A percentile compares a stretch with the other conserved stretches of the same genome.
phyloP scores from a whole-genome alignment of 345 rosid genomes.

The Camelina laxa region DNA sequence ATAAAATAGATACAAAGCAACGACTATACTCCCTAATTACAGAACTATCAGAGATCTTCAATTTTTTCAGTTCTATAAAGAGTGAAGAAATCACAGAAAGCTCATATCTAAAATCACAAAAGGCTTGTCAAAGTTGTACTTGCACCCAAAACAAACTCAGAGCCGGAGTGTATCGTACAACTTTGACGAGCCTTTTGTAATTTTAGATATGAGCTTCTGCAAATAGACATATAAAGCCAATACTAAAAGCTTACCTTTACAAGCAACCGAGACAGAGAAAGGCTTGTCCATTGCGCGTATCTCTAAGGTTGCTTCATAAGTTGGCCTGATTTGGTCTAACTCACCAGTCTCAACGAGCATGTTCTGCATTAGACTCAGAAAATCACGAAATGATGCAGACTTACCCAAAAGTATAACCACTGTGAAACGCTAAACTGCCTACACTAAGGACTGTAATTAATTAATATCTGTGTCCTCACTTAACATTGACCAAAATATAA shows the following conservation, averaged over 20 bases:
- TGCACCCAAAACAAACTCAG: not conserved
- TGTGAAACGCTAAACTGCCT: not conserved
- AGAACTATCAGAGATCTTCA: not conserved
- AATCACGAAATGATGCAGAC: not conserved
- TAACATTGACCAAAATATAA: not conserved
- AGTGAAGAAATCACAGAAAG: not conserved
- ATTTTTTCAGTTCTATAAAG: not conserved
- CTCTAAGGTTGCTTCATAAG: conserved; percentile 53
- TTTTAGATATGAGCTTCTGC: not conserved
- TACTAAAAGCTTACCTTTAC: conserved; percentile 53
- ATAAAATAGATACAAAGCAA: conserved; percentile 17
- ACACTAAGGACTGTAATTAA: not conserved
- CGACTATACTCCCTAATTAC: conserved; percentile 10
- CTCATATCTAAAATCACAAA: not conserved
- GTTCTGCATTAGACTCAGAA: conserved; percentile 45
- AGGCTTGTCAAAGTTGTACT: not conserved
- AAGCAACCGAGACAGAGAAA: conserved; percentile 49
- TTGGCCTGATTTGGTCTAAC: conserved; percentile 57
- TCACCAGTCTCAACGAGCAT: conserved; percentile 47
- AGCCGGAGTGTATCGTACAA: not conserved
- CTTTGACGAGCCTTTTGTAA: not conserved
- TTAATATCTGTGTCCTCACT: not conserved
- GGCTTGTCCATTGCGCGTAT: conserved; percentile 45
- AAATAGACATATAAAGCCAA: conserved; percentile 6
- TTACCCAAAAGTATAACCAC: not conserved